Base-by-base conservation (phyloP, 176 grass and related monocot species). In the Zoysia pacifica region DNA sequence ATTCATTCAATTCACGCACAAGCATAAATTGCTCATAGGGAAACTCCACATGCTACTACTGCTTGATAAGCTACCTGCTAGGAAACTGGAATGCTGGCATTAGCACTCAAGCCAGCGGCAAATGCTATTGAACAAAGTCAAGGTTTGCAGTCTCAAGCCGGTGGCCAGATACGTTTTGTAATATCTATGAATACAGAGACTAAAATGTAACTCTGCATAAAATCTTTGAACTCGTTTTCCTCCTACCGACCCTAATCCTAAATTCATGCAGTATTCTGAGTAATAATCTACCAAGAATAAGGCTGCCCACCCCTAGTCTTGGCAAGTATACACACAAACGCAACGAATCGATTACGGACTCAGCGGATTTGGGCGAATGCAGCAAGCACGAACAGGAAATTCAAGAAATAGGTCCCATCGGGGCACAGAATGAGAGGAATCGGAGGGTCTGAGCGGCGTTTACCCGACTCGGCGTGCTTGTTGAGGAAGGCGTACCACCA, bases 401-500 rank as follows among this genome's bases (percentile, higher is more conserved):
- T 18, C 76, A 73, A n/a, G 43, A 65, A 67, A 75, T 48, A 12
- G 51, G 19, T 5, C 59, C 15, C 1, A 63, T 13, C 9, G 10
- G 14, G 37, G 49, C 9, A 11, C 3, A 4, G 14, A 68, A 16
- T 62, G 47, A 28, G 53, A 52, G 14, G 28, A 67, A 76, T 38
- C 5, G 67, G 18, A 70, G 38, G 52, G 41, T 39, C 58, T 9
- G 54, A 15, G 39, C 35, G 53, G 61, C n/a, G 43, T 51, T 19
- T 90, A 92, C 88, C 72, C 53, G 63, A 75, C 65, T 89, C 80
- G 36, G 72, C 70, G 68, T 89, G 81, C 84, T 93, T 98, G 74
- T 69, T 73, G 47, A 84, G 87, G 87, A 98, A 98, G 88, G 54
- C 47, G 86, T 94, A 89, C 95, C 95, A 94, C 95, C 95, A 94